These are phyloP conservation scores for Petrea volubilis DNA, from an alignment of 257 asterid species.

Conservation along the genomic window DNA sequence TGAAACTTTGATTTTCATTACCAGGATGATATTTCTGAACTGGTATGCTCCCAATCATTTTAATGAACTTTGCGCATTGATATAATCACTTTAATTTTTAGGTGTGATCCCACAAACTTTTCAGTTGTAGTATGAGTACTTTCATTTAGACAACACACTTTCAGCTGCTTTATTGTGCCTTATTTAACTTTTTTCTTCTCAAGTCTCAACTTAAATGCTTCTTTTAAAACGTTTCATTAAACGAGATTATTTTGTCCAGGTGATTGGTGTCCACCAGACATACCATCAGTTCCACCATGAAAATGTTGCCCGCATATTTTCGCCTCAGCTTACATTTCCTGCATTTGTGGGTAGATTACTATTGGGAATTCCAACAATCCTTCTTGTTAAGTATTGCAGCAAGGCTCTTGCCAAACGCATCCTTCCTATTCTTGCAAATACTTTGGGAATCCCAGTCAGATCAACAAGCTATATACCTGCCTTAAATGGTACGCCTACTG, in stretches of 20 bases:
- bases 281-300: conserved; percentile 91
- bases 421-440: conserved; percentile 79
- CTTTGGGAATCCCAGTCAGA: conserved; percentile 80
- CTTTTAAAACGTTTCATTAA: not conserved
- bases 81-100: not conserved
- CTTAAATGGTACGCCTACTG: conserved; percentile 39
- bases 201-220: not conserved
- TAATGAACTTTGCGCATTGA: not conserved
- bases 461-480: conserved; percentile 79
- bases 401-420: conserved; percentile 91
- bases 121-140: not conserved
- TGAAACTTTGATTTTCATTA: not conserved
- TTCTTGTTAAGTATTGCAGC: conserved; percentile 84
- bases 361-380: conserved; percentile 85
- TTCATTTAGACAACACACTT: not conserved
- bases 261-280: conserved; percentile 85
- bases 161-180: no score
- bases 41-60: not conserved
- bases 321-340: conserved; percentile 55
- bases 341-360: conserved; percentile 70
- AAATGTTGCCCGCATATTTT: conserved; percentile 62
- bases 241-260: conserved; percentile 53
- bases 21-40: not conserved
- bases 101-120: not conserved
- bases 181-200: not conserved